These are phyloP conservation scores for Sphagnurus paluster DNA, from an alignment of 1,284 basidiomycete genomes.

Conservation along the genomic window DNA sequence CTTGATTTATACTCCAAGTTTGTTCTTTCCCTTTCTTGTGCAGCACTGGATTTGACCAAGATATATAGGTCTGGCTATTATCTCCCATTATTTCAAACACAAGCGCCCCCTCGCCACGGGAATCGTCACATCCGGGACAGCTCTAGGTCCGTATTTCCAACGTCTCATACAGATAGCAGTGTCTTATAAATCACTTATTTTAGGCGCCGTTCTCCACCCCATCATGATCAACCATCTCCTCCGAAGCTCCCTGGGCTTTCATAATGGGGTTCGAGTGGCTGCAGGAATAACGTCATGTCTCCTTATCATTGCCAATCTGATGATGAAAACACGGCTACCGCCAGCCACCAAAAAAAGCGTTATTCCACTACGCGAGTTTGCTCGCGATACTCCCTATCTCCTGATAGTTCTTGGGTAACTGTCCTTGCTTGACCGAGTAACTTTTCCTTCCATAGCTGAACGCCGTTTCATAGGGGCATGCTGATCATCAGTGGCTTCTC, in stretches of 20 bases:
- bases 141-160: constrained; percentile 9
- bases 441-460: constrained; percentile 22
- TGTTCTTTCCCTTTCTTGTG: neutral
- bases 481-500: constrained; percentile 35
- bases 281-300: constrained; percentile 39
- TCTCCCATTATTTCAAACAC: constrained; percentile 20
- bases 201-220: constrained; percentile 45
- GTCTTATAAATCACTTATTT: neutral
- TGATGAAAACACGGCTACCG: constrained; percentile 43
- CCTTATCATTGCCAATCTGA: constrained; percentile 39
- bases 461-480: constrained; percentile 25
- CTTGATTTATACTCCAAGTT: constrained; percentile 13
- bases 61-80: constrained; percentile 13
- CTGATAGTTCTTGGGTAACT: constrained; percentile 21
- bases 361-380: constrained; percentile 19
- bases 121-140: constrained; percentile 17
- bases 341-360: constrained; percentile 24
- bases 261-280: constrained; percentile 44
- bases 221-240: constrained; percentile 50
- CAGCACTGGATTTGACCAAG: neutral
- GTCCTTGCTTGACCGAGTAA: neutral
- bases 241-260: constrained; percentile 37
- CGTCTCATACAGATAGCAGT: neutral
- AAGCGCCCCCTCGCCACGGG: constrained; percentile 18
- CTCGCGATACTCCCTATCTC: constrained; percentile 40